Conservation (phyloP, 768 basidiomycete genomes). For the Phallus indusiatus region DNA sequence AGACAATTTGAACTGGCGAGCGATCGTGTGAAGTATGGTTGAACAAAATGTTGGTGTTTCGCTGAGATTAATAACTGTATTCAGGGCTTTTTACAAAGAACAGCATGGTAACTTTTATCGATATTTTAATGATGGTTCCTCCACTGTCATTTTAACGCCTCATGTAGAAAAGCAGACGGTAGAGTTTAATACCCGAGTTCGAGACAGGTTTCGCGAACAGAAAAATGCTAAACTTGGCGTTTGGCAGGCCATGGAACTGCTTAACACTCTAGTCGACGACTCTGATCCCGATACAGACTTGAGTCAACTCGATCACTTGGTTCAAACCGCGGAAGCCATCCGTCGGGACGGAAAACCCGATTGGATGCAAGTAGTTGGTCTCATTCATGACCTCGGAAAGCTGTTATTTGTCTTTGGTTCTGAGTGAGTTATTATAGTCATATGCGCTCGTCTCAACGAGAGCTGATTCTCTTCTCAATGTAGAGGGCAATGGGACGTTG, state of each 20-base stretch:
- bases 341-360: conserved; percentile 79
- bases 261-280: conserved; percentile 82
- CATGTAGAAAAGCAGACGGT: conserved; percentile 75
- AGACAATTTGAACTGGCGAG: conserved; percentile 69
- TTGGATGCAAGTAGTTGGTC: conserved; percentile 86
- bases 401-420: conserved; percentile 76
- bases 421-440: conserved; percentile 24
- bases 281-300: conserved; percentile 74
- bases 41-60: background rate
- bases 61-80: background rate
- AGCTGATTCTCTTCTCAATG: conserved; percentile 6
- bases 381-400: conserved; percentile 87
- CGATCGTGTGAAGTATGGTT: conserved; percentile 53
- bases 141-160: background rate
- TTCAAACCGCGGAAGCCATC: conserved; percentile 89
- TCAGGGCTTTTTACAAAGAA: conserved; percentile 54
- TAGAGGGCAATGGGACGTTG: conserved; percentile 88
- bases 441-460: no score
- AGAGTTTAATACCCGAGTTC: conserved; percentile 70
- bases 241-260: conserved; percentile 82
- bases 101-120: conserved; percentile 48
- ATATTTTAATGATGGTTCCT: conserved; percentile 4
- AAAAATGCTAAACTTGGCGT: conserved; percentile 70
- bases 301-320: conserved; percentile 83
- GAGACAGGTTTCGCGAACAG: conserved; percentile 61